Evolutionary conservation across 2,329 filamentous ascomycete genomes (phyloP).

Genomic region (Penicillium sp.): DNA sequence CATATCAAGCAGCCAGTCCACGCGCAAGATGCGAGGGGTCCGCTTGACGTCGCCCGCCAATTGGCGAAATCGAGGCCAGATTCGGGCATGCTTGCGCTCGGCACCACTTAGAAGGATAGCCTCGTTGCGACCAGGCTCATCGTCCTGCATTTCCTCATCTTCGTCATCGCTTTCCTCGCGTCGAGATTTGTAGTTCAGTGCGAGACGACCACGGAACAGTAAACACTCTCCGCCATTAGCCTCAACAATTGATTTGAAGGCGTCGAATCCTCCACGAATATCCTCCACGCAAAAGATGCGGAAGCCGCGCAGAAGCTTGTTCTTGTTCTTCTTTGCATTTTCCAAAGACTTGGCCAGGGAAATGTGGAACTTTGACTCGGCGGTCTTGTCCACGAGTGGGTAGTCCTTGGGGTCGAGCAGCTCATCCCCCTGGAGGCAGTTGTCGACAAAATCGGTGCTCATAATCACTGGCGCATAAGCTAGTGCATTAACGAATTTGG

Average conservation of each 20-base stretch:
- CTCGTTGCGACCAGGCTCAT: conserved; percentile 65
- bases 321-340: conserved; percentile 74
- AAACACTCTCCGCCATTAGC: conserved; percentile 85
- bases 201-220: conserved; percentile 73
- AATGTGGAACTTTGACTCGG: conserved; percentile 72
- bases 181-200: conserved; percentile 66
- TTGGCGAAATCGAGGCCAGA: conserved; percentile 79
- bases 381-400: conserved; percentile 68
- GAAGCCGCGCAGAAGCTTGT: conserved; percentile 72
- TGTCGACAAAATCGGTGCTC: conserved; percentile 75
- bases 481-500: conserved; percentile 88
- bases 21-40: conserved; percentile 75
- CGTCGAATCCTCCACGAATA: conserved; percentile 78
- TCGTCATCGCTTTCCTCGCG: conserved; percentile 45
- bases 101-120: conserved; percentile 80
- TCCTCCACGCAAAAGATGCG: conserved; percentile 82
- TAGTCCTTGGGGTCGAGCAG: conserved; percentile 67
- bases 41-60: conserved; percentile 79
- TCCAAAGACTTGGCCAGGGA: conserved; percentile 67
- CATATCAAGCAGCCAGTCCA: conserved; percentile 88
- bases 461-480: conserved; percentile 79
- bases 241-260: conserved; percentile 81
- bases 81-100: conserved; percentile 65
- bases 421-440: conserved; percentile 69
- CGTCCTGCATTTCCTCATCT: conserved; percentile 59